Base-by-base conservation (phyloP, 768 basidiomycete species). In the Boletus speciosus region DNA sequence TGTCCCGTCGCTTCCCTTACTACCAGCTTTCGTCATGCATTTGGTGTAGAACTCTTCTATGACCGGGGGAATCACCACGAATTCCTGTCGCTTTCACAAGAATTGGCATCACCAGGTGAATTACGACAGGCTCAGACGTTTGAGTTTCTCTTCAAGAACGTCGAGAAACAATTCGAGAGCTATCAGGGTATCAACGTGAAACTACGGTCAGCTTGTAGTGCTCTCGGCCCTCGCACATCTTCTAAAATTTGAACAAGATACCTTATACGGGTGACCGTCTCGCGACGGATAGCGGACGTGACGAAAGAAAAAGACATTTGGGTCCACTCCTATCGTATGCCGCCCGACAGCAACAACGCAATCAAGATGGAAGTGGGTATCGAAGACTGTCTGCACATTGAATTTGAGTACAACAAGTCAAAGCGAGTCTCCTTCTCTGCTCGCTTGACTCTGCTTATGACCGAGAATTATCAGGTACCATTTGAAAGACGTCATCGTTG, bases 281-380 rank as follows among this genome's bases (percentile, higher is more conserved):
- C 93, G 10, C 80, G 95, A 47, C 76, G 95, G 62, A 90, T 98
- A 79, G 94, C 93, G 16, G 95, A 98, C 63, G 92, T 95, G 5
- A 75, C 81, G 44, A 96, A 96, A 71, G 97, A 98, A 73, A 86
- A 79, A 68, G 97, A 99, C 58, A 67, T 98, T 19, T 98, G 96
- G 96, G 96, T 98, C 4, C 96, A 99, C 70, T 96, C 91, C 4
- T 99, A 89, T 77, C 88, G 95, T 36, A 98, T 98, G 92, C 97
- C 96, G 10, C 94, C 96, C 52, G 97, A 98, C 71, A 90, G 84
- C 66, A 98, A 97, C 71, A 98, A 96, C 69, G 88, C 92, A 39
- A 98, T 98, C 75, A 98, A 96, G 79, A 98, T 99, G 97, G 97
- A 98, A 74, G 97, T 98, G 36, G 97, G 97, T 8, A 99, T 99